Percentiles rank a stretch among this genome's conserved stretches.
Conservation (phyloP, 1,284 basidiomycete species). For the Apiotrichum montevideense region DNA sequence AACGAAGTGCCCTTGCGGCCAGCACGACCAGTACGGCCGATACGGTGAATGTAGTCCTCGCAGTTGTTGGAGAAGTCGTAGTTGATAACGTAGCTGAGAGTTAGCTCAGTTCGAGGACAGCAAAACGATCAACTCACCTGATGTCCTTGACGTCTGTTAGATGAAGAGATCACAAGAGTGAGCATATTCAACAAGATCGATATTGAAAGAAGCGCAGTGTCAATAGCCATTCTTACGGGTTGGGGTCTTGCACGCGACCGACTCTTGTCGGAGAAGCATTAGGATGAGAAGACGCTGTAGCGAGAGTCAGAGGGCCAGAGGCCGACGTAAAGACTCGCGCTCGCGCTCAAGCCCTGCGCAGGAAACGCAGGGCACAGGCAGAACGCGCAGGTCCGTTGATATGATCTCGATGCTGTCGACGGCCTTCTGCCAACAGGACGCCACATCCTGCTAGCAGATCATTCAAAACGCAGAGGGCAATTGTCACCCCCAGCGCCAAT, state of each 20-base stretch:
- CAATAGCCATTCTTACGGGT: constrained; percentile 20
- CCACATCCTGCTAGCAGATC: background rate
- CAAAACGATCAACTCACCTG: constrained; percentile 13
- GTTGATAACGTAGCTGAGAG: constrained; percentile 50
- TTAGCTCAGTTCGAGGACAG: constrained; percentile 13
- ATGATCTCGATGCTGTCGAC: constrained; percentile 14
- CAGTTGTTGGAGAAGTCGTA: constrained; percentile 85
- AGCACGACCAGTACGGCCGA: constrained; percentile 56
- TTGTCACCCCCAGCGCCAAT: constrained; percentile 3
- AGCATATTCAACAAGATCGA: constrained; percentile 17
- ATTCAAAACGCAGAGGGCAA: constrained; percentile 1
- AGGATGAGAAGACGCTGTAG: constrained; percentile 4
- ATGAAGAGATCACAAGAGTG: constrained; percentile 12
- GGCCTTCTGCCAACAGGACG: constrained; percentile 10
- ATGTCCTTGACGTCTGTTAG: constrained; percentile 46
- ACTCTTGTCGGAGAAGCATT: constrained; percentile 9
- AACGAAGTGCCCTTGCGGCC: constrained; percentile 64
- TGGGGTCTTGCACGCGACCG: constrained; percentile 16
- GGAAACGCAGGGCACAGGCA: constrained; percentile 1
- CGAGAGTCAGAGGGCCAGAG: constrained; percentile 6
- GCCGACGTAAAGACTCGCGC: constrained; percentile 1
- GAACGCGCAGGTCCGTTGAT: background rate
- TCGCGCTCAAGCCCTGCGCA: background rate
- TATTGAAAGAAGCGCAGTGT: constrained; percentile 13
- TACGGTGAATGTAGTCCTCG: constrained; percentile 54